phyloP scores from a whole-genome alignment of 805 yeast species.

The Lipomyces yamanashiensis region DNA sequence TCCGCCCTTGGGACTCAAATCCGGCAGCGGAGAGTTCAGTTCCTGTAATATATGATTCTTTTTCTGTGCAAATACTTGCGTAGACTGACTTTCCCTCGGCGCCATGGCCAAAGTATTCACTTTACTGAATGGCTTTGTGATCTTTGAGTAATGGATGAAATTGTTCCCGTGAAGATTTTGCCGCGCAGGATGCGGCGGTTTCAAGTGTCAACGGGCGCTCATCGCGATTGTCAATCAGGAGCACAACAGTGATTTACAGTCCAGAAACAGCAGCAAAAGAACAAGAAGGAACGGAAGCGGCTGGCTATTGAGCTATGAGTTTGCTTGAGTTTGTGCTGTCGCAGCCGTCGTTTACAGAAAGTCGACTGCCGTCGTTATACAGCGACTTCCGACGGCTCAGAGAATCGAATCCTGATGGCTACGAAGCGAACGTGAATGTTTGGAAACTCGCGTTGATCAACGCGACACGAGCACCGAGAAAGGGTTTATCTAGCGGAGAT shows the following conservation, averaged over 20 bases:
- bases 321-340: constrained; percentile 16
- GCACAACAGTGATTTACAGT: too few relatives aligned
- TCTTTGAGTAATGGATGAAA: neutral
- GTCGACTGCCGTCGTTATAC: constrained; percentile 54
- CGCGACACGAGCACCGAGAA: constrained; percentile 34
- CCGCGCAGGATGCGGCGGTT: constrained; percentile 1
- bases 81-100: neutral
- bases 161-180: neutral
- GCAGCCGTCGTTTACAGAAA: constrained; percentile 47
- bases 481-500: neutral
- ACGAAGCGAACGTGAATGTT: constrained; percentile 53
- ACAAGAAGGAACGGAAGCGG: too few relatives aligned
- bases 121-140: neutral
- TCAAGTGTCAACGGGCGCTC: neutral
- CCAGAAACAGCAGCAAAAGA: too few relatives aligned
- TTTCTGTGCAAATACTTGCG: constrained; percentile 12
- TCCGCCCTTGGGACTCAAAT: constrained; percentile 85
- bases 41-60: constrained; percentile 26
- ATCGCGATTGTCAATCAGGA: neutral
- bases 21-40: constrained; percentile 42
- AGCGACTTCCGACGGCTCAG: constrained; percentile 54
- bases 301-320: constrained; percentile 3
- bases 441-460: constrained; percentile 51
- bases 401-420: constrained; percentile 55
- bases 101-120: neutral